Conservation (phyloP, 768 basidiomycete species). For the Termitomyces sp. region DNA sequence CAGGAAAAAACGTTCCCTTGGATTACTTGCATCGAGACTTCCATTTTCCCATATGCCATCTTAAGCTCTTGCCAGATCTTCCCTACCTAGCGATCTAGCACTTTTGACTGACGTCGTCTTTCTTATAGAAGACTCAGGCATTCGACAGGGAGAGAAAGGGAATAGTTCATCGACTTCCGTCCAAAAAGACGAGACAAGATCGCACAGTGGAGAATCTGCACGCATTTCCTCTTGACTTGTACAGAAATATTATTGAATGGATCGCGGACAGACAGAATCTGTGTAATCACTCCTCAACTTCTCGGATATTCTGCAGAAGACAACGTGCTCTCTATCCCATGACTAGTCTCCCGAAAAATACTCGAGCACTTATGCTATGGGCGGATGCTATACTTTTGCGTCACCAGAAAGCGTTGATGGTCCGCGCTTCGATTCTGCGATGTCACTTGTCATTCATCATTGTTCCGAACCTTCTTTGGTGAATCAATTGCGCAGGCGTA, state of each 20-base stretch:
- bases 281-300: constrained; percentile 12
- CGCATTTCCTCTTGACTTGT: constrained; percentile 12
- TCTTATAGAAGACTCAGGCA: neutral
- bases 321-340: constrained; percentile 13
- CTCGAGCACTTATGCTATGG: constrained; percentile 13
- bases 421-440: constrained; percentile 13
- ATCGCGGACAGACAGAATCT: constrained; percentile 12
- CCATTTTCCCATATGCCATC: constrained; percentile 4
- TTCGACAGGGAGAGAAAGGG: neutral
- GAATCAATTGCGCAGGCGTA: constrained; percentile 13
- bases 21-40: neutral
- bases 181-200: neutral
- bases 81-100: neutral
- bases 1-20: constrained; percentile 7
- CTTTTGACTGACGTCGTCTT: neutral
- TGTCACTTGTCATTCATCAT: constrained; percentile 17
- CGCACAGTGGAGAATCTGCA: neutral
- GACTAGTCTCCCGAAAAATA: constrained; percentile 13
- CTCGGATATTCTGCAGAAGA: constrained; percentile 13
- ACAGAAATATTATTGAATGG: constrained; percentile 12
- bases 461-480: constrained; percentile 13
- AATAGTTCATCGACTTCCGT: neutral
- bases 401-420: constrained; percentile 8
- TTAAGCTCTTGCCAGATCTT: neutral
- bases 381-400: constrained; percentile 11